Evolutionary conservation across 331 rosid genomes (phyloP), one percentile per base, ranked within the genome.

Genomic region (Rhamnella rubrinervis): DNA sequence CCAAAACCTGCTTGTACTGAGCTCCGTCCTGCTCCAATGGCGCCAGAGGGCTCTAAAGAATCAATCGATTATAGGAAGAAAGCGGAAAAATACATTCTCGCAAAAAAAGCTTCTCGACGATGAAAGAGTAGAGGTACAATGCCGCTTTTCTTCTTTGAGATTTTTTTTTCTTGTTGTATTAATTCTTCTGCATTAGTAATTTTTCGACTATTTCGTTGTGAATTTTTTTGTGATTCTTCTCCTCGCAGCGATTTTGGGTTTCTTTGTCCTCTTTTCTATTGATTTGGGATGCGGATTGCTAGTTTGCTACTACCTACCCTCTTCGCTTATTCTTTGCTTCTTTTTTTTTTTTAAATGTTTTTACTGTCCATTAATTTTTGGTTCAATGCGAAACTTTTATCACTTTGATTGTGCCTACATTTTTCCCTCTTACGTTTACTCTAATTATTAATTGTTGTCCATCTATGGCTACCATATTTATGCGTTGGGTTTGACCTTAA

Each of bases 101-200:
- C 55, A 59, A 52, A 76, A 52, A 59, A 88, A 83, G 64, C 88
- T 90, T 62, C 16, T 55, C n/a, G 63, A 75, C 44, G 46, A 72
- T 56, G 85, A 80, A 23, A 78, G 52, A 74, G 92, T 93, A 1
- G 98, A 93, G 98, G 97, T 93, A 51, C 4, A 75, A 31, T 71
- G 80, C 55, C n/a, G 23, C 51, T 60, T 10, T 28, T 19, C 35
- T 3, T 75, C 41, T 52, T 2, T 73, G n/a, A 12, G 44, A 11
- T 64, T 44, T 41, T 20, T 61, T 38, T 64, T 59, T 15, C 17
- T 58, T 59, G 6, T 4, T 25, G 5, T 23, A 53, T 25, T 25
- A 26, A 17, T 59, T 40, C 0, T n/a, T 17, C 35, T 21, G 38
- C 6, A 17, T 16, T 60, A 5, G 25, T 20, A n/a, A 28, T 3